Evolutionary conservation across 1,284 basidiomycete species (phyloP).

Genomic region (Ustilago shanxiensis): DNA sequence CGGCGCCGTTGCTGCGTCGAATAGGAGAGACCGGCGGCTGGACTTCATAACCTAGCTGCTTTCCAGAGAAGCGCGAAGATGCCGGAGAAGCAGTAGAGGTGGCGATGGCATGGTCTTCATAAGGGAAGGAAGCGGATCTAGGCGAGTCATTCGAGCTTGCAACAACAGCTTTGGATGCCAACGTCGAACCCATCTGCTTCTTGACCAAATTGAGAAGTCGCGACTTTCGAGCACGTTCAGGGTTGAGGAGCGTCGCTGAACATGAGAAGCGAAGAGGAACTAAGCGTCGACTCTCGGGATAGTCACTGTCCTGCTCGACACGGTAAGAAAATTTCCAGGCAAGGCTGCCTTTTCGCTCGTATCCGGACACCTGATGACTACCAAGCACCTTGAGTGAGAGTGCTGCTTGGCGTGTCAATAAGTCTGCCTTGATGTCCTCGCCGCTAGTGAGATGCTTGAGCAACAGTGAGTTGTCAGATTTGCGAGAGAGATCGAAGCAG

Average conservation of each 20-base stretch:
- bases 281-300: slow-evolving; percentile 16
- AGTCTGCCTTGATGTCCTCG: slow-evolving; percentile 57
- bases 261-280: slow-evolving; percentile 55
- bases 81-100: slow-evolving; percentile 25
- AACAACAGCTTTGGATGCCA: slow-evolving; percentile 41
- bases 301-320: slow-evolving; percentile 27
- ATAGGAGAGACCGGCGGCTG: slow-evolving; percentile 12
- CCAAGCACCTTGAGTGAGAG: slow-evolving; percentile 49
- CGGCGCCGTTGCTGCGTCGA: slow-evolving; percentile 4
- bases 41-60: background rate
- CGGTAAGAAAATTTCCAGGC: slow-evolving; percentile 61
- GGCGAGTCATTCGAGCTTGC: slow-evolving; percentile 15
- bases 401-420: slow-evolving; percentile 58
- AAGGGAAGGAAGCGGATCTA: slow-evolving; percentile 2
- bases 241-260: slow-evolving; percentile 59
- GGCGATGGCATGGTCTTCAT: slow-evolving; percentile 6
- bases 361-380: slow-evolving; percentile 54
- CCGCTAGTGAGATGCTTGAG: slow-evolving; percentile 59
- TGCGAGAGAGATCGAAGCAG: slow-evolving; percentile 15
- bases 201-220: slow-evolving; percentile 56
- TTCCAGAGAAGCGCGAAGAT: slow-evolving; percentile 21
- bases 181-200: slow-evolving; percentile 55
- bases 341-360: slow-evolving; percentile 55
- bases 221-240: slow-evolving; percentile 54
- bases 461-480: slow-evolving; percentile 25